Conservation (phyloP, 352 stramenopile genomes). For the Thalassiosira allenii region DNA sequence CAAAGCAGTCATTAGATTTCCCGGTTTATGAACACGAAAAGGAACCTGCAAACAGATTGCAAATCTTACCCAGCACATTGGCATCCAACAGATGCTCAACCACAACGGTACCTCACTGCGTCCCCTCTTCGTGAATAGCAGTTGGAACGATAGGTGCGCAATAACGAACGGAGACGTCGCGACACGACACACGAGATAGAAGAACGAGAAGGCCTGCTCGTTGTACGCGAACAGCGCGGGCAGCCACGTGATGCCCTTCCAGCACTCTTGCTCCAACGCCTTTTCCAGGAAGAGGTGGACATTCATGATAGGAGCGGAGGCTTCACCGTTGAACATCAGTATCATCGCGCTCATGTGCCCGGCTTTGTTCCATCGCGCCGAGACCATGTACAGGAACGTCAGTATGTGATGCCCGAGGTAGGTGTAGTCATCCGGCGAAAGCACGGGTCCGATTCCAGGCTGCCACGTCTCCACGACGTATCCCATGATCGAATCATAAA, state of each 20-base stretch:
- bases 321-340: constrained; percentile 79
- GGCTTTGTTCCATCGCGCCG: constrained; percentile 50
- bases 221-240: constrained; percentile 45
- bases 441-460: constrained; percentile 37
- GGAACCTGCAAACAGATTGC: too few species aligned
- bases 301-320: constrained; percentile 79
- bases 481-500: constrained; percentile 71
- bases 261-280: constrained; percentile 68
- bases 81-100: constrained; percentile 66
- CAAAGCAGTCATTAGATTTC: too few species aligned
- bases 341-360: constrained; percentile 79
- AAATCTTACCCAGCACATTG: constrained; percentile 74
- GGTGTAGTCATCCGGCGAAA: constrained; percentile 41
- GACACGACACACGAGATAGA: constrained; percentile 69
- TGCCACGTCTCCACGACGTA: constrained; percentile 49
- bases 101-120: constrained; percentile 53
- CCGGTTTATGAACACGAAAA: too few species aligned
- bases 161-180: constrained; percentile 52
- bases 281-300: constrained; percentile 59
- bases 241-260: constrained; percentile 43
- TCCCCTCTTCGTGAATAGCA: constrained; percentile 59
- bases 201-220: constrained; percentile 55
- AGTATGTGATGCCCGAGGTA: constrained; percentile 78
- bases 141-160: constrained; percentile 62
- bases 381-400: constrained; percentile 76